Conservation (phyloP, 2,329 filamentous ascomycete genomes). For the Cercospora canescens region DNA sequence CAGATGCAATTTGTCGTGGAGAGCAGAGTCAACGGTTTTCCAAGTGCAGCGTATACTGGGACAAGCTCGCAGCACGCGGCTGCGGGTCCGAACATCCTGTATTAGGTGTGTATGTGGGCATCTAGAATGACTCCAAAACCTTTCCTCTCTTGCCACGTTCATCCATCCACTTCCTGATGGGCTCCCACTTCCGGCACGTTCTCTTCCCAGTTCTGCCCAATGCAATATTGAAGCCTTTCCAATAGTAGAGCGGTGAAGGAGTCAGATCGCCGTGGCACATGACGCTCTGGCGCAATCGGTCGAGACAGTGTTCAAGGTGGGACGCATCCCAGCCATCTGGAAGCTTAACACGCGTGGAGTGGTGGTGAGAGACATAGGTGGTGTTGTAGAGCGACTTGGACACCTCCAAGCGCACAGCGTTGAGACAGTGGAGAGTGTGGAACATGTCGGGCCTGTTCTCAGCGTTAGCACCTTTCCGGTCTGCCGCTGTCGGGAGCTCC, state of each 20-base stretch:
- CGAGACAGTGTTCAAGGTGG: slow-evolving; percentile 26
- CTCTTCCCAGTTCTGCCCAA: slow-evolving; percentile 18
- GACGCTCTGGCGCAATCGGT: slow-evolving; percentile 22
- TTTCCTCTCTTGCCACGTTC: slow-evolving; percentile 10
- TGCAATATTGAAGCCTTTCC: slow-evolving; percentile 16
- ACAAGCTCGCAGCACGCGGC: background rate
- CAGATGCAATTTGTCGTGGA: background rate
- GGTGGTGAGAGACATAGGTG: background rate
- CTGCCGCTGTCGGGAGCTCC: background rate
- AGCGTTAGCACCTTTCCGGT: background rate
- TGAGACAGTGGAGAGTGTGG: slow-evolving; percentile 27
- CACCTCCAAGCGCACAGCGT: slow-evolving; percentile 21
- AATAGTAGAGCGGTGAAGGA: slow-evolving; percentile 19
- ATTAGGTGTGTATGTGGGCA: background rate
- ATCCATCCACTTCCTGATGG: slow-evolving; percentile 25
- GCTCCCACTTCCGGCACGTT: slow-evolving; percentile 23
- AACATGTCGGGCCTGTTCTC: slow-evolving; percentile 19
- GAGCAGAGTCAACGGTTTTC: background rate
- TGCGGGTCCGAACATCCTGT: background rate
- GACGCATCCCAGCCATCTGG: slow-evolving; percentile 13
- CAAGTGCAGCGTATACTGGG: background rate
- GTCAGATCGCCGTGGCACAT: slow-evolving; percentile 26
- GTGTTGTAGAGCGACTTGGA: slow-evolving; percentile 20
- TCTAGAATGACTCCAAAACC: slow-evolving; percentile 7
- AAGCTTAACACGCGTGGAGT: background rate